phyloP scores from a whole-genome alignment of 1,139 yeast genomes.

The Blastobotrys proliferans region DNA sequence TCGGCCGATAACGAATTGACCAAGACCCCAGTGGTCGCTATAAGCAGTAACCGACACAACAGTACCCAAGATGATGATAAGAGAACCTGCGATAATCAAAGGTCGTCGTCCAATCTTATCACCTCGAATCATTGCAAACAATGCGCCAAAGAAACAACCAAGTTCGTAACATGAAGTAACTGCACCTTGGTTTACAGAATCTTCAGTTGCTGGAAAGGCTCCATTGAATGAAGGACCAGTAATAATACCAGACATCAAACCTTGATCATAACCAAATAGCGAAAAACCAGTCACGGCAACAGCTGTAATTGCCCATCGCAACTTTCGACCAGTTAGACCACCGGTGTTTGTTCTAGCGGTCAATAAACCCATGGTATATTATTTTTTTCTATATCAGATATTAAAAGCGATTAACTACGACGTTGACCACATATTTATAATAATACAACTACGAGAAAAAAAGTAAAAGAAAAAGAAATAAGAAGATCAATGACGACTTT shows the following conservation, averaged over 20 bases:
- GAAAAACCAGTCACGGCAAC: constrained; percentile 55
- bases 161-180: constrained; percentile 72
- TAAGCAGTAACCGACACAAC: constrained; percentile 61
- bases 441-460: too few relatives aligned
- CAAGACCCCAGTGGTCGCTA: constrained; percentile 55
- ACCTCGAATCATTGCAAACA: constrained; percentile 49
- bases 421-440: too few relatives aligned
- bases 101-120: constrained; percentile 36
- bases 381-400: too few relatives aligned
- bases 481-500: too few relatives aligned
- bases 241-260: constrained; percentile 40
- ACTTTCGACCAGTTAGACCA: constrained; percentile 41
- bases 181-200: constrained; percentile 50
- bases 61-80: constrained; percentile 56
- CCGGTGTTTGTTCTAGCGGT: constrained; percentile 31
- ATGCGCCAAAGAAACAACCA: constrained; percentile 76
- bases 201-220: constrained; percentile 46
- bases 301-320: constrained; percentile 48
- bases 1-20: constrained; percentile 73
- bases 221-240: constrained; percentile 53
- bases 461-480: too few relatives aligned
- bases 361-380: too few relatives aligned
- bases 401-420: too few relatives aligned
- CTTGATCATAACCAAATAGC: constrained; percentile 76
- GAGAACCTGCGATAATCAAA: constrained; percentile 46